Percentiles rank a stretch among this genome's conserved stretches.
Conservation (phyloP, 192 early-diverging fungal species). For the Coemansia aciculifera region DNA sequence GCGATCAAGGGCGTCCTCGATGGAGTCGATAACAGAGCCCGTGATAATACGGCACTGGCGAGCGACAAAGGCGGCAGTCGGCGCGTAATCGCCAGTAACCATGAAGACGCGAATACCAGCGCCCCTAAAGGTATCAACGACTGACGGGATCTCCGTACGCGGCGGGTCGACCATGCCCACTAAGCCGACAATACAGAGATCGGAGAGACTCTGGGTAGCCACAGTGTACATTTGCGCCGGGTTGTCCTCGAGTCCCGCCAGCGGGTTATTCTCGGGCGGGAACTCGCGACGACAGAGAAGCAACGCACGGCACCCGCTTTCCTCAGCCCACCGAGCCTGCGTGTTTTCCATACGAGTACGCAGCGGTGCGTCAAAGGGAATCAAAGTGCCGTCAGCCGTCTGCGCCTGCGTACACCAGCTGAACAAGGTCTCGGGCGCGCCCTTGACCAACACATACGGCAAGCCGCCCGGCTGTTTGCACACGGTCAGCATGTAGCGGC, state of each 20-base stretch:
- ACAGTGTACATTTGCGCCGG: slow-evolving; percentile 29
- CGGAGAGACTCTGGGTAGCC: slow-evolving; percentile 33
- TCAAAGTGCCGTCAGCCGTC: slow-evolving; percentile 40
- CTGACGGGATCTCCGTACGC: slow-evolving; percentile 66
- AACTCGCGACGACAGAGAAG: slow-evolving; percentile 50
- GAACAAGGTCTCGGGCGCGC: slow-evolving; percentile 78
- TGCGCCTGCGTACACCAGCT: slow-evolving; percentile 51
- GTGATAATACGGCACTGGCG: slow-evolving; percentile 77
- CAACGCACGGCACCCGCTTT: slow-evolving; percentile 60
- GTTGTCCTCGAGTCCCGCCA: slow-evolving; percentile 38
- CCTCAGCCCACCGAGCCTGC: slow-evolving; percentile 59
- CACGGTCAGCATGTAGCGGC: slow-evolving; percentile 67
- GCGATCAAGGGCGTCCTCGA: slow-evolving; percentile 34
- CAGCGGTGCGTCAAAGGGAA: slow-evolving; percentile 39
- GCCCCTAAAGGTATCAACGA: slow-evolving; percentile 60
- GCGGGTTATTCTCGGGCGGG: slow-evolving; percentile 36
- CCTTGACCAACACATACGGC: slow-evolving; percentile 68
- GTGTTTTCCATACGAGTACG: slow-evolving; percentile 28
- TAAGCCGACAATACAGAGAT: slow-evolving; percentile 70
- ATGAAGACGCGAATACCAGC: slow-evolving; percentile 79
- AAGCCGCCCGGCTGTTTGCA: slow-evolving; percentile 22
- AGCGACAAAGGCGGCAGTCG: slow-evolving; percentile 80
- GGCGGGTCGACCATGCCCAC: slow-evolving; percentile 83
- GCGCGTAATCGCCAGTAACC: slow-evolving; percentile 80
- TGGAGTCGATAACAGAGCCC: slow-evolving; percentile 17